These are phyloP conservation scores for Penicillium daleae DNA, from an alignment of 495 filamentous ascomycete species.

Conservation along the genomic window DNA sequence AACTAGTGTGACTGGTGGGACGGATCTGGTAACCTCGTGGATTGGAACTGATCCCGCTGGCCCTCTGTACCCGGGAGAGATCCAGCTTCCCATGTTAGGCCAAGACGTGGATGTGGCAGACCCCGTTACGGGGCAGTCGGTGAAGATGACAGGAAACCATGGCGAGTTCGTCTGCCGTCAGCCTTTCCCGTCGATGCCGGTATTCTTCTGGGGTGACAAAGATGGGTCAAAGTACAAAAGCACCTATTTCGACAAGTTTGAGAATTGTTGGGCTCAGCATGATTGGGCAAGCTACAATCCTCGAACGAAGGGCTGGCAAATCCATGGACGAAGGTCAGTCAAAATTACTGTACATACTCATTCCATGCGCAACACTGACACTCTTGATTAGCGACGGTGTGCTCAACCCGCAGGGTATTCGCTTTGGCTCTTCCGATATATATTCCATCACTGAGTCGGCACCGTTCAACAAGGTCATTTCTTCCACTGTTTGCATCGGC, in stretches of 20 bases:
- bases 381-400: constrained; percentile 80
- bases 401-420: constrained; percentile 71
- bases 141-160: constrained; percentile 34
- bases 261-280: constrained; percentile 67
- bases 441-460: constrained; percentile 66
- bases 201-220: constrained; percentile 68
- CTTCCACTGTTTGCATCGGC: constrained; percentile 70
- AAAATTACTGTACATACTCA: too few species aligned
- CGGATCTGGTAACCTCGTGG: constrained; percentile 71
- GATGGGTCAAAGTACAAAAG: constrained; percentile 59
- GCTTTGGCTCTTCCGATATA: constrained; percentile 75
- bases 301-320: constrained; percentile 67
- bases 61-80: constrained; percentile 69
- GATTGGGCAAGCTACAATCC: constrained; percentile 62
- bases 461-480: constrained; percentile 57
- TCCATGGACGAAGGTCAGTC: constrained; percentile 67
- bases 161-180: constrained; percentile 70
- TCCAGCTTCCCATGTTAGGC: constrained; percentile 63
- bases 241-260: constrained; percentile 59
- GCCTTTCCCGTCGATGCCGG: constrained; percentile 71
- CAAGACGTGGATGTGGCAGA: constrained; percentile 66
- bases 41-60: constrained; percentile 65
- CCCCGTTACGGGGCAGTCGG: constrained; percentile 54
- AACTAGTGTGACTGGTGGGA: constrained; percentile 72
- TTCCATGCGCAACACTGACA: too few species aligned